Conservation (phyloP, 768 basidiomycete species). For the Boletus bicolor region DNA sequence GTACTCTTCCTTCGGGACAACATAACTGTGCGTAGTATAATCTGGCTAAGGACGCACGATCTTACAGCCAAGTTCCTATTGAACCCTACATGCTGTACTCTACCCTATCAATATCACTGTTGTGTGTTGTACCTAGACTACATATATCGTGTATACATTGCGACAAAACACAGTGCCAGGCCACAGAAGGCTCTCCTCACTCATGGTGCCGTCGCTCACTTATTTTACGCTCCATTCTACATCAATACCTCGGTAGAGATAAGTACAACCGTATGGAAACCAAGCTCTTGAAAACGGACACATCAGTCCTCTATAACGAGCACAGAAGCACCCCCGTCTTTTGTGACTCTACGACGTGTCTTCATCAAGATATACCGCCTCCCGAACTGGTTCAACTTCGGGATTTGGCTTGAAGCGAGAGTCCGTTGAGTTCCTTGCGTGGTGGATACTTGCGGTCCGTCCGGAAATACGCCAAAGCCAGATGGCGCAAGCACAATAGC, state of each 20-base stretch:
- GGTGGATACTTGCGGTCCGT: conserved; percentile 1
- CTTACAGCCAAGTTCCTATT: conserved; percentile 3
- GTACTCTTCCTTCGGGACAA: conserved; percentile 6
- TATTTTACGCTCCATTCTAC: neutral
- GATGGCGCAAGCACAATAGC: conserved; percentile 68
- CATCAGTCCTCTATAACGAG: conserved; percentile 33
- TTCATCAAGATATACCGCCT: conserved; percentile 59
- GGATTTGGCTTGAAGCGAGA: conserved; percentile 12
- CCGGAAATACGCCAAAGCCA: conserved; percentile 46
- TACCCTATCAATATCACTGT: conserved; percentile 12
- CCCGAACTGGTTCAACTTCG: conserved; percentile 47
- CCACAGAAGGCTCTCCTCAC: neutral
- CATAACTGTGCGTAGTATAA: conserved; percentile 11
- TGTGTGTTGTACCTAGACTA: conserved; percentile 15
- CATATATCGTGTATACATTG: neutral
- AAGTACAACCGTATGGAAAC: neutral
- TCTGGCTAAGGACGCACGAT: conserved; percentile 14
- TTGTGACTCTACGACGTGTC: conserved; percentile 57
- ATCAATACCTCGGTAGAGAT: neutral
- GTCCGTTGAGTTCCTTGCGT: conserved; percentile 8
- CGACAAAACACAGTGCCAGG: neutral
- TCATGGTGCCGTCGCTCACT: neutral
- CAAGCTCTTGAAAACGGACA: neutral
- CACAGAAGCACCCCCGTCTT: conserved; percentile 63
- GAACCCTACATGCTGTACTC: conserved; percentile 17